Base-by-base conservation (phyloP, 805 yeast genomes). In the Metschnikowia bowlesiae region DNA sequence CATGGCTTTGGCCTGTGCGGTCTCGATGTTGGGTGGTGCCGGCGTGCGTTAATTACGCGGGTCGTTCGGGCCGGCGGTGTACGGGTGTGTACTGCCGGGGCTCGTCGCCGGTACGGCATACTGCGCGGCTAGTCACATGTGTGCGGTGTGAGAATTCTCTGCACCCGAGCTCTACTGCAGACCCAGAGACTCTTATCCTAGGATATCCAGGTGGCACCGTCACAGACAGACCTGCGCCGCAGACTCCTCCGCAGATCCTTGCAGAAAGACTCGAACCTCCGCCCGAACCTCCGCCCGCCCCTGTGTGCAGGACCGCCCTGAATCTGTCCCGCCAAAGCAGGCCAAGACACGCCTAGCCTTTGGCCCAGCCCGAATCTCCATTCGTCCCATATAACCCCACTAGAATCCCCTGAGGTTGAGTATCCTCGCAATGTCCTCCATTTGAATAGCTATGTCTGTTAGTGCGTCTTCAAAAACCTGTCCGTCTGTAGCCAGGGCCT, bases 111-210 rank as follows among this genome's bases (percentile, higher is more conserved):
- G 36, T 36, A 18, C 43, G 14, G 43, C 43, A 39, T 29, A 29
- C 7, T 14, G 13, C 1, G 8, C 38, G 8, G 37, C 37, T n/a
- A 13, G 28, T 16, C 39, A 22, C 22, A 4, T 14, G 39, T 10
- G 30, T 39, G 43, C 43, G 43, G 29, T 14, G 33, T 39, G 43
- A 39, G 43, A 39, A 39, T 28, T 39, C 42, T 39, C 28, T 11
- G 7, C 39, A 10, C 39, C 13, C 11, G 30, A 22, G 30, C 33
- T 39, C 26, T 14, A 14, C 33, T 39, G 9, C 43, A 29, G 26
- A 29, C 43, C 10, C 28, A 39, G 43, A 39, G 43, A 39, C 43
- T 29, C 43, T 39, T 39, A 39, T 39, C 43, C 28, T 29, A 29
- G 43, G 43, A 29, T 39, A 39, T 29, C 13, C 43, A 13, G 29